A percentile compares a stretch with the other conserved stretches of the same genome.
phyloP scores from a whole-genome alignment of 2,329 filamentous ascomycete genomes.

The Colletotrichum somersetense region DNA sequence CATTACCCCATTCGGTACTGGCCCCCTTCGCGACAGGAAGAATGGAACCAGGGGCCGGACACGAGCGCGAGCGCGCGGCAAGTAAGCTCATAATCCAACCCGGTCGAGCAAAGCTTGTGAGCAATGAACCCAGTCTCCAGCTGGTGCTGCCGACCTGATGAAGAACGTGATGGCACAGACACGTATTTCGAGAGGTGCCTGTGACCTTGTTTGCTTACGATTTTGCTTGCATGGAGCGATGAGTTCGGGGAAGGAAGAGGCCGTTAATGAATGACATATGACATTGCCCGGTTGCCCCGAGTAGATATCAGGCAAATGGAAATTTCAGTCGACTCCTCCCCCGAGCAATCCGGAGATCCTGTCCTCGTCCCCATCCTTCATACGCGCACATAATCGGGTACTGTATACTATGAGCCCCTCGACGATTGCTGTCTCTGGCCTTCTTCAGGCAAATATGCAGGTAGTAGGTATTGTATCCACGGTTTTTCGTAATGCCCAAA shows the following conservation, averaged over 20 bases:
- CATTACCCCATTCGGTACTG: background rate
- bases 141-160: background rate
- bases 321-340: background rate
- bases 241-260: background rate
- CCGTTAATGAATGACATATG: background rate
- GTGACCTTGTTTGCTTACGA: background rate
- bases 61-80: background rate
- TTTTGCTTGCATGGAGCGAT: background rate
- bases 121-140: background rate
- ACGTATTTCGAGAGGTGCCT: background rate
- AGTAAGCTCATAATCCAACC: background rate
- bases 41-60: slow-evolving; percentile 6
- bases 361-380: background rate
- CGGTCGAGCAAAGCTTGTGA: background rate
- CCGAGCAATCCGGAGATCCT: background rate
- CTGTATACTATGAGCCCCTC: background rate
- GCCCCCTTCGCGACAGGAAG: background rate
- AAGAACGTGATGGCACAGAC: background rate
- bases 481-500: background rate
- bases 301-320: background rate
- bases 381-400: no score
- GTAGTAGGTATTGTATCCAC: background rate
- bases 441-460: background rate
- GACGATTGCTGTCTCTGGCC: background rate
- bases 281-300: slow-evolving; percentile 3